Conservation (phyloP, 257 asterid species). For the Nicotiana tomentosiformis region DNA sequence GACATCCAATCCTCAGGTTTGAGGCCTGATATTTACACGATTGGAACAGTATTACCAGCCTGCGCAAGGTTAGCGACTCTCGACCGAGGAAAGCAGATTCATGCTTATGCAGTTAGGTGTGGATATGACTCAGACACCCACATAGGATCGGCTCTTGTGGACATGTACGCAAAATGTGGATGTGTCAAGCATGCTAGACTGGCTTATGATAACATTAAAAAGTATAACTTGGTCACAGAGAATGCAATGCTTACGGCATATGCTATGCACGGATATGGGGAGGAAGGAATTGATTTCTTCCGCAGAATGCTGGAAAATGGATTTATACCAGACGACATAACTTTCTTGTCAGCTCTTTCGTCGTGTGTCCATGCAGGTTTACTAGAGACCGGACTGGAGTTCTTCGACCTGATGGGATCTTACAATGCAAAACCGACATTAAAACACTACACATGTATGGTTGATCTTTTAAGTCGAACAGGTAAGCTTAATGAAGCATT, state of each 20-base stretch:
- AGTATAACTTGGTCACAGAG: constrained; percentile 45
- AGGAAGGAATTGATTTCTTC: constrained; percentile 59
- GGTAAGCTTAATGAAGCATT: constrained; percentile 52
- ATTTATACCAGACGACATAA: constrained; percentile 53
- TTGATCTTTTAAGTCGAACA: constrained; percentile 74
- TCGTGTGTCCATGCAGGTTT: constrained; percentile 75
- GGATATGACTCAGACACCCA: constrained; percentile 52
- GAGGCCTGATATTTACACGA: constrained; percentile 62
- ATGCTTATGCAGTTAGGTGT: constrained; percentile 50
- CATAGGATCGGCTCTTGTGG: constrained; percentile 56
- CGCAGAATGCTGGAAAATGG: constrained; percentile 37
- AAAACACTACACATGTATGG: constrained; percentile 74
- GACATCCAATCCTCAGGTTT: constrained; percentile 51
- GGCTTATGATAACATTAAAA: constrained; percentile 28
- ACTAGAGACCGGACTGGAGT: constrained; percentile 44
- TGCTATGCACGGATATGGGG: constrained; percentile 72
- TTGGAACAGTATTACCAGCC: constrained; percentile 51
- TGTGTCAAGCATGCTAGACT: constrained; percentile 36
- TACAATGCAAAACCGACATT: constrained; percentile 45
- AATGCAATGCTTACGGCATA: constrained; percentile 78
- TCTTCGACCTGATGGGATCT: constrained; percentile 50
- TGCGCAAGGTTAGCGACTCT: constrained; percentile 60
- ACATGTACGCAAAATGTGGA: constrained; percentile 85
- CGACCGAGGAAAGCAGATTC: constrained; percentile 60
- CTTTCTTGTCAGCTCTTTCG: constrained; percentile 68